Conservation (phyloP, 129 eudicot genomes). For the Erigeron canadensis region DNA sequence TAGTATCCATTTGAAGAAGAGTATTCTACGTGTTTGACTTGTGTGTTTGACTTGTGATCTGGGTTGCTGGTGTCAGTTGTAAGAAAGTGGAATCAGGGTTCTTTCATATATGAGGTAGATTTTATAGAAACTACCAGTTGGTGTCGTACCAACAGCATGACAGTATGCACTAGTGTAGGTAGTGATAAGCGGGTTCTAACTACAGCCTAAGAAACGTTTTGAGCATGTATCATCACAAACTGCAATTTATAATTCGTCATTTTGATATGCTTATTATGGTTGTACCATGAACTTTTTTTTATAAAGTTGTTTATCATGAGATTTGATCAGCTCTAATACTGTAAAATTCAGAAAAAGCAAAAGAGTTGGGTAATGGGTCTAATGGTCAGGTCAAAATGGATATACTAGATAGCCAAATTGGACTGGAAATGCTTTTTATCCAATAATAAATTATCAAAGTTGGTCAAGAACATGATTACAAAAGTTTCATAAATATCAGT, state of each 20-base stretch:
- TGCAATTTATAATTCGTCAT: conserved; percentile 8
- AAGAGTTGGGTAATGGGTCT: not conserved
- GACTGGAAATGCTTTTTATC: not conserved
- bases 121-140: conserved; percentile 50
- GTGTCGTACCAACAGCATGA: conserved; percentile 47
- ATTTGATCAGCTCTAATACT: not conserved
- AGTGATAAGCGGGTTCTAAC: conserved; percentile 77
- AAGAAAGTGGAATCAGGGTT: conserved; percentile 46
- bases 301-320: no score
- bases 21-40: conserved; percentile 29
- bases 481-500: no score
- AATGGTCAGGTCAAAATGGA: no score
- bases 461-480: not conserved
- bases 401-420: not conserved
- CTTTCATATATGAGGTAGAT: conserved; percentile 47
- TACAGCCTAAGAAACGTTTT: conserved; percentile 91
- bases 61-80: conserved; percentile 30
- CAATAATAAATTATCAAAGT: not conserved
- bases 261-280: not conserved
- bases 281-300: not conserved
- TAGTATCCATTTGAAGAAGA: conserved; percentile 51
- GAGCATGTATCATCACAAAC: conserved; percentile 98
- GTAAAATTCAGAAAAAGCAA: not conserved
- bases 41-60: conserved; percentile 32
- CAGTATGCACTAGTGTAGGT: conserved; percentile 93